These are phyloP conservation scores for Trichoderma cornu-damae DNA, from an alignment of 2,329 filamentous ascomycete genomes.

Conservation along the genomic window DNA sequence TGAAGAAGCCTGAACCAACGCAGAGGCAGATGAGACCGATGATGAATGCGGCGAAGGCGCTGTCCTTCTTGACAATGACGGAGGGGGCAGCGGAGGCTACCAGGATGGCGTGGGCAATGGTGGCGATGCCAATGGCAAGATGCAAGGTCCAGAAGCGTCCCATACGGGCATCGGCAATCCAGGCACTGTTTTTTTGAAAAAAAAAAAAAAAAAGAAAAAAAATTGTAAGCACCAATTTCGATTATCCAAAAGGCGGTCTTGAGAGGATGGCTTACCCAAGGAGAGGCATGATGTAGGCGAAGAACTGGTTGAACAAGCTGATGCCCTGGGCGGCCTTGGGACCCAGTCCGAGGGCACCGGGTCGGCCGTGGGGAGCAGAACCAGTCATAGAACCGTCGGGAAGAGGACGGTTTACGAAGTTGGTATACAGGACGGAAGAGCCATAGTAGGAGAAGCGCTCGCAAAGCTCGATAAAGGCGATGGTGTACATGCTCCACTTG, in stretches of 20 bases:
- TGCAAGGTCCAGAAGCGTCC: constrained; percentile 71
- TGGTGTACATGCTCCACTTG: constrained; percentile 60
- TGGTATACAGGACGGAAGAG: constrained; percentile 62
- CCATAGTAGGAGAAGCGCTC: constrained; percentile 78
- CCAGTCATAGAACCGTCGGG: constrained; percentile 52
- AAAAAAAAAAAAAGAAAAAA: no score
- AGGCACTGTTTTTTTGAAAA: constrained; percentile 40
- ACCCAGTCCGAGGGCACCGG: constrained; percentile 55
- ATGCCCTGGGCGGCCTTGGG: constrained; percentile 49
- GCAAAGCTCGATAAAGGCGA: constrained; percentile 68
- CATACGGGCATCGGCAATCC: constrained; percentile 62
- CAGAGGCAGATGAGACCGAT: constrained; percentile 54
- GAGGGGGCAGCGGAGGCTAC: constrained; percentile 59
- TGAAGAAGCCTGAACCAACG: constrained; percentile 73
- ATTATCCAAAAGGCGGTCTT: no score
- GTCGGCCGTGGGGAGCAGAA: constrained; percentile 35
- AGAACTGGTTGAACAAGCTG: constrained; percentile 54
- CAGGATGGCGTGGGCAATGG: constrained; percentile 61
- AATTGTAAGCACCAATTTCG: background rate
- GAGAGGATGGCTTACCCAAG: constrained; percentile 40
- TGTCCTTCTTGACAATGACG: constrained; percentile 54
- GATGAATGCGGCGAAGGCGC: constrained; percentile 61
- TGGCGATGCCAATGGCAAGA: constrained; percentile 59
- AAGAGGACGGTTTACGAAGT: constrained; percentile 55
- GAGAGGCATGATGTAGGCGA: constrained; percentile 56